Evolutionary conservation across 1,284 basidiomycete genomes (phyloP).

Genomic region (Macrocystidia cucumis): DNA sequence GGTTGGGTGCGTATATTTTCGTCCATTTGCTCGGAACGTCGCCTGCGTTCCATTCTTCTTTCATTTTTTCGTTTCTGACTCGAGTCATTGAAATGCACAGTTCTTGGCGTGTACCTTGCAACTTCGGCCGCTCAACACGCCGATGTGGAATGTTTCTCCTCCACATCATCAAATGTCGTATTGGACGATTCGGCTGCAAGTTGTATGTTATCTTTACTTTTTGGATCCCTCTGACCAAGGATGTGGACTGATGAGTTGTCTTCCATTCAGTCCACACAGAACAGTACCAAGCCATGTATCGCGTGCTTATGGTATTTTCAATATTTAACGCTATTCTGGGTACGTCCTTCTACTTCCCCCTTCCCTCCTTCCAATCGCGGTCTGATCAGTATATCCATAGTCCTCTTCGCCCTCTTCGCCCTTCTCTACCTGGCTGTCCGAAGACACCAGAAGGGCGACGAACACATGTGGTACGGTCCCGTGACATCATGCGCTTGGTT

Average conservation of each 20-base stretch:
- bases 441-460: conserved; percentile 56
- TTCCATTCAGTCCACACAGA: conserved; percentile 47
- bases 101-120: conserved; percentile 62
- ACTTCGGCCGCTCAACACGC: conserved; percentile 69
- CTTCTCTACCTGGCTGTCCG: conserved; percentile 59
- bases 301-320: conserved; percentile 69
- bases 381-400: conserved; percentile 26
- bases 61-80: too few relatives aligned
- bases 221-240: conserved; percentile 1
- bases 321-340: conserved; percentile 67
- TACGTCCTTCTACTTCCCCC: conserved; percentile 24
- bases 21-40: conserved; percentile 6
- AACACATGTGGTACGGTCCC: conserved; percentile 66
- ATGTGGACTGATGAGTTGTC: conserved; percentile 4
- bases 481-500: conserved; percentile 72
- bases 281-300: conserved; percentile 75
- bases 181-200: conserved; percentile 43
- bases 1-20: conserved; percentile 51
- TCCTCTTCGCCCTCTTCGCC: conserved; percentile 51
- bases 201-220: conserved; percentile 38
- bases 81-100: conserved; percentile 26
- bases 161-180: conserved; percentile 36
- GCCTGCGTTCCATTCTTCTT: too few relatives aligned
- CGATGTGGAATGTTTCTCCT: conserved; percentile 73
- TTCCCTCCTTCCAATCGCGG: conserved; percentile 8